These are phyloP conservation scores for Penicillium chermesinum DNA, from an alignment of 495 filamentous ascomycete species.

Conservation along the genomic window DNA sequence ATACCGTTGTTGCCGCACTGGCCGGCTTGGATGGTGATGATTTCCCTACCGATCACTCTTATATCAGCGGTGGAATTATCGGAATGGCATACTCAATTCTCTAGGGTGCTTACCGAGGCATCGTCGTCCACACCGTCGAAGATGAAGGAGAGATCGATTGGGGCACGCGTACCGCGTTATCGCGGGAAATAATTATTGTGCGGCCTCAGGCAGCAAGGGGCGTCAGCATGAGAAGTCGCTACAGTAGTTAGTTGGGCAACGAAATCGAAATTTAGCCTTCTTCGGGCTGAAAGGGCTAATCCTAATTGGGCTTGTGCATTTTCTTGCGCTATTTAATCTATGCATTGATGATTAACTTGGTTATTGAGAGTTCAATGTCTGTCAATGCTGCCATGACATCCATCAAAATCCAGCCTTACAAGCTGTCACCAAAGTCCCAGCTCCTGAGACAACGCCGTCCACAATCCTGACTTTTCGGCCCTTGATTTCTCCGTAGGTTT, in stretches of 20 bases:
- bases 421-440: conserved; percentile 55
- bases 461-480: conserved; percentile 64
- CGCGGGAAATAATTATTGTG: conserved; percentile 27
- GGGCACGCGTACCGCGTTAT: conserved; percentile 39
- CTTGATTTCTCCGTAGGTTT: conserved; percentile 54
- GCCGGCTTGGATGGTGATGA: conserved; percentile 97
- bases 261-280: too few relatives aligned
- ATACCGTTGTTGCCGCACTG: conserved; percentile 98
- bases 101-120: conserved; percentile 38
- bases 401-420: conserved; percentile 39
- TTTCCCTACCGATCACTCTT: conserved; percentile 64
- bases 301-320: too few relatives aligned
- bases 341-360: too few relatives aligned
- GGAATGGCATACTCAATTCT: neutral
- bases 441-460: conserved; percentile 78
- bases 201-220: conserved; percentile 30
- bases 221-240: too few relatives aligned
- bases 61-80: conserved; percentile 2
- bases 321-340: too few relatives aligned
- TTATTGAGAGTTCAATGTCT: too few relatives aligned
- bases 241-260: too few relatives aligned
- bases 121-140: conserved; percentile 26
- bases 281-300: too few relatives aligned
- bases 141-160: conserved; percentile 12
- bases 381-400: neutral